A percentile compares a stretch with the other conserved stretches of the same genome.
phyloP scores from a whole-genome alignment of 169 alveolate species.

The Plasmodium ovale region DNA sequence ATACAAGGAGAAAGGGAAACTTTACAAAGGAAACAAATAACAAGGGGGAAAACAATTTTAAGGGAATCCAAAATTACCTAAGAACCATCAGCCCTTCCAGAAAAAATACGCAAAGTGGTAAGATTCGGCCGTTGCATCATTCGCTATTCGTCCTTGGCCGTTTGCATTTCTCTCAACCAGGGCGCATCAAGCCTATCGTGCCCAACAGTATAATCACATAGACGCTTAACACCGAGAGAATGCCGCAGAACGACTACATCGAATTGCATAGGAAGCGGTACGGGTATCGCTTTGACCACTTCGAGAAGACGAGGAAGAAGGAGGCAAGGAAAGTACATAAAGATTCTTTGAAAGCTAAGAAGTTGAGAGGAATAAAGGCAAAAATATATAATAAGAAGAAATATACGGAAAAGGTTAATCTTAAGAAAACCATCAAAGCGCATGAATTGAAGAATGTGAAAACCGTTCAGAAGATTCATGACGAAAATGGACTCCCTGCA shows the following conservation, averaged over 20 bases:
- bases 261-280: constrained; percentile 96
- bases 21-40: no score
- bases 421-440: constrained; percentile 90
- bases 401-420: constrained; percentile 98
- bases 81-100: no score
- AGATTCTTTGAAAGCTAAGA: constrained; percentile 94
- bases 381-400: constrained; percentile 96
- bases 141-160: no score
- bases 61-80: no score
- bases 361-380: constrained; percentile 97
- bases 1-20: no score
- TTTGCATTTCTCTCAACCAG: no score
- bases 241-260: constrained; percentile 98
- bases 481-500: constrained; percentile 99
- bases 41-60: no score
- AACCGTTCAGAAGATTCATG: constrained; percentile 77
- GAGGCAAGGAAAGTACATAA: constrained; percentile 96
- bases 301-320: constrained; percentile 93
- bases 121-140: no score
- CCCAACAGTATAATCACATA: no score
- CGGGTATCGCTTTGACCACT: constrained; percentile 96
- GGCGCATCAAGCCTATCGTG: no score
- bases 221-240: constrained; percentile 38
- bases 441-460: constrained; percentile 83
- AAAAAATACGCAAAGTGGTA: no score